Conservation (phyloP, 305 asterid species). For the Solanum hybrid region DNA sequence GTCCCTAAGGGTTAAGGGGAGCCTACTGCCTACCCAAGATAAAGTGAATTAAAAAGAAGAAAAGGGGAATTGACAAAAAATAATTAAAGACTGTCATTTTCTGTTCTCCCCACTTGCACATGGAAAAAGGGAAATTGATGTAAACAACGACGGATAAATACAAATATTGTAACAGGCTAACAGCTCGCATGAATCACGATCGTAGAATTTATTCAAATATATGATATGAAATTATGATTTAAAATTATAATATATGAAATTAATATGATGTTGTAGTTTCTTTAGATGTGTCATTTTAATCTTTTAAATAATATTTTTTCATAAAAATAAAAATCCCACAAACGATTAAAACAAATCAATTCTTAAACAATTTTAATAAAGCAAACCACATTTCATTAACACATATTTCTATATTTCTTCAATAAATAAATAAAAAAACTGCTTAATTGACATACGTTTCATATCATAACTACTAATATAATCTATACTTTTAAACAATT, state of each 20-base stretch:
- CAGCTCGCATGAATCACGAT: not conserved
- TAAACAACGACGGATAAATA: not conserved
- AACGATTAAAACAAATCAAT: too few species aligned
- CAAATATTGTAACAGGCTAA: not conserved
- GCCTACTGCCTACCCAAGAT: not conserved
- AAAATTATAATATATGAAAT: too few species aligned
- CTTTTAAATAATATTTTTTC: too few species aligned
- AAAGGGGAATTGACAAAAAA: not conserved
- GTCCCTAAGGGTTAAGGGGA: not conserved
- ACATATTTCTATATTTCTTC: too few species aligned
- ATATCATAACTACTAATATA: not conserved
- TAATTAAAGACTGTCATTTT: not conserved
- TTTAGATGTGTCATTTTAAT: too few species aligned
- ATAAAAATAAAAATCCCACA: not conserved
- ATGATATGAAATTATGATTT: too few species aligned
- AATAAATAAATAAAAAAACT: too few species aligned
- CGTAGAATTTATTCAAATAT: too few species aligned
- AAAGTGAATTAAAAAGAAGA: not conserved
- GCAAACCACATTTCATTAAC: too few species aligned
- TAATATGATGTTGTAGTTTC: too few species aligned
- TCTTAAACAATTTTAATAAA: too few species aligned
- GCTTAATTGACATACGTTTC: not conserved
- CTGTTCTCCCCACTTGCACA: not conserved
- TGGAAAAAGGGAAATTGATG: not conserved
- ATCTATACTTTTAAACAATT: too few species aligned